Evolutionary conservation across 106 monocot genomes (phyloP).

Genomic region (Posidonia australis): DNA sequence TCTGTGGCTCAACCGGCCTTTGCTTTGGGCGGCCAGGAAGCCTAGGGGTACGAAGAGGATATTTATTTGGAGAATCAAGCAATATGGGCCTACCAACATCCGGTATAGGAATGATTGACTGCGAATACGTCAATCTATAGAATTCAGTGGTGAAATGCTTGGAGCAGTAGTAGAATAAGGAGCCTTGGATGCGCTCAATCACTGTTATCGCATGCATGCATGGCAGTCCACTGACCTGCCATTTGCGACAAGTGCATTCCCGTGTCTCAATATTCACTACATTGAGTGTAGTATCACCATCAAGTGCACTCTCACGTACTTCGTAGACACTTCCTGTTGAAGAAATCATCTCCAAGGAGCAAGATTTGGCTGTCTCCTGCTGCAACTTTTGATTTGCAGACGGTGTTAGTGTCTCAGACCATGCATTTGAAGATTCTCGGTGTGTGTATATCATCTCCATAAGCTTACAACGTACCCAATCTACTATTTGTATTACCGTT

Average conservation of each 20-base stretch:
- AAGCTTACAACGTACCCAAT: slow-evolving; percentile 74
- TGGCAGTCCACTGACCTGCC: slow-evolving; percentile 77
- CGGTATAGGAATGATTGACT: slow-evolving; percentile 82
- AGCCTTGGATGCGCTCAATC: slow-evolving; percentile 34
- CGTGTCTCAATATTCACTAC: slow-evolving; percentile 62
- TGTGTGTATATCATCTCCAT: slow-evolving; percentile 88
- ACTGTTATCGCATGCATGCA: slow-evolving; percentile 82
- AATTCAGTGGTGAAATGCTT: slow-evolving; percentile 63
- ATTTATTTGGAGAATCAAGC: slow-evolving; percentile 30
- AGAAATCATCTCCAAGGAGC: slow-evolving; percentile 37
- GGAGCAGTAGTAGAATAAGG: slow-evolving; percentile 55
- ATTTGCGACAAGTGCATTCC: slow-evolving; percentile 85
- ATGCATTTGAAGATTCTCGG: slow-evolving; percentile 54
- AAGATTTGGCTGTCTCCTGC: slow-evolving; percentile 38
- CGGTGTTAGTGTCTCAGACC: slow-evolving; percentile 63
- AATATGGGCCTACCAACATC: slow-evolving; percentile 39
- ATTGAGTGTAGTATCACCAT: slow-evolving; percentile 2
- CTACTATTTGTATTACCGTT: slow-evolving; percentile 78
- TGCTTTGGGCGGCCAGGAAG: slow-evolving; percentile 66
- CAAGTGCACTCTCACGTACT: slow-evolving; percentile 17
- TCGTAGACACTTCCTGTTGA: slow-evolving; percentile 49
- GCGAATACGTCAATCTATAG: slow-evolving; percentile 59
- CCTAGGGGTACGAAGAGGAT: slow-evolving; percentile 41
- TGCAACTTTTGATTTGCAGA: slow-evolving; percentile 51
- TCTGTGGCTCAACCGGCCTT: slow-evolving; percentile 65